phyloP scores from a whole-genome alignment of 2,329 filamentous ascomycete genomes.

The Aspergillaceae sp. region DNA sequence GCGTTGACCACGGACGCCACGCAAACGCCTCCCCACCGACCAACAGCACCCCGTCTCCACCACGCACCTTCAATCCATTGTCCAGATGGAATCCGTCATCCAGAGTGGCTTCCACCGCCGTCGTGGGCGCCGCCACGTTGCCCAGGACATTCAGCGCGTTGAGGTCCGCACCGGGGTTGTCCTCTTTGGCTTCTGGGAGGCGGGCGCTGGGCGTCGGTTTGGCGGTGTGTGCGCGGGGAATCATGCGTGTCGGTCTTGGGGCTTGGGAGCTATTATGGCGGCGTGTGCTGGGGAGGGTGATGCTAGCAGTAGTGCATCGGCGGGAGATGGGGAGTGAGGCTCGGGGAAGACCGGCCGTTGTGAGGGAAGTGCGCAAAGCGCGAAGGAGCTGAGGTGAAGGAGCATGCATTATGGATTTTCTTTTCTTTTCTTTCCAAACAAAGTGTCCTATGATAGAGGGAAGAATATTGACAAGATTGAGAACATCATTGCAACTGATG shows the following conservation, averaged over 20 bases:
- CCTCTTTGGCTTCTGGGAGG: slow-evolving; percentile 52
- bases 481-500: neutral
- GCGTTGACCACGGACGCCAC: slow-evolving; percentile 69
- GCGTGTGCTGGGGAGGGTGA: slow-evolving; percentile 4
- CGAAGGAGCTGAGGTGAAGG: slow-evolving; percentile 37
- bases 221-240: slow-evolving; percentile 24
- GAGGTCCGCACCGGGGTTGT: slow-evolving; percentile 61
- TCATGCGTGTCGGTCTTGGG: slow-evolving; percentile 23
- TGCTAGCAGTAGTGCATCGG: slow-evolving; percentile 2
- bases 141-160: slow-evolving; percentile 68
- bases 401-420: slow-evolving; percentile 22
- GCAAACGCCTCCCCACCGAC: slow-evolving; percentile 79
- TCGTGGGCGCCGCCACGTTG: slow-evolving; percentile 66
- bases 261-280: slow-evolving; percentile 18
- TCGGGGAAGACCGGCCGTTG: neutral
- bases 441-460: neutral
- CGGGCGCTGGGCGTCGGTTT: slow-evolving; percentile 46
- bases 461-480: neutral
- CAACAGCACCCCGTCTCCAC: slow-evolving; percentile 65
- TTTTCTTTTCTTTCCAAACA: neutral
- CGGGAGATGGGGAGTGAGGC: slow-evolving; percentile 2
- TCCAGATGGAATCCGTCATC: slow-evolving; percentile 78
- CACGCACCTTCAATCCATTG: slow-evolving; percentile 63
- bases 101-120: slow-evolving; percentile 73
- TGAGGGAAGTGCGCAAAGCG: slow-evolving; percentile 31